Evolutionary conservation across 2,329 filamentous ascomycete species (phyloP), one percentile per base, ranked within the genome.

Genomic region (Diaporthe sp.): DNA sequence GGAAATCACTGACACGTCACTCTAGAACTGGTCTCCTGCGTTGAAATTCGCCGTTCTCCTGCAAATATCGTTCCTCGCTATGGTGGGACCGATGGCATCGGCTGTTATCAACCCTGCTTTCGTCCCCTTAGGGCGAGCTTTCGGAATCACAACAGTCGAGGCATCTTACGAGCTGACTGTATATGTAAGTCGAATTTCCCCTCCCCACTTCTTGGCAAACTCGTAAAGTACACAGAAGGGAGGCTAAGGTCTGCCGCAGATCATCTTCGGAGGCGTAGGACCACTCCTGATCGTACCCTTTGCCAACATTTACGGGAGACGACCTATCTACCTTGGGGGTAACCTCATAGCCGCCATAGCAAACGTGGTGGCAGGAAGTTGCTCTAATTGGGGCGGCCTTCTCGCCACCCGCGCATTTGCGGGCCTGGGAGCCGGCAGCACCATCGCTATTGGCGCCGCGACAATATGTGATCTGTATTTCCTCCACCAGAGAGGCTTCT

Each of bases 71-170:
- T 78, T 79, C n/a, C 78, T 83, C 1, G 79, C 82, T 2, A 78
- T 81, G 35, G 75, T 83, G 12, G 81, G 81, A 5, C 80, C 79
- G 4, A 77, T 82, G 74, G 76, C 76, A 30, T 73, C 77, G 10
- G 79, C 80, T 2, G 78, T 80, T 42, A 78, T 80, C 74, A 83
- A 82, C 74, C 80, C 82, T 9, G 82, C 81, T 5, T 82, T 82
- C 55, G 78, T 81, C 15, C 79, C 79, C 2, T 71, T 83, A 1
- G 78, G 77, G 25, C 77, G 78, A 45, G 77, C 80, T 19, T 82
- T 83, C 75, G n/a, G 78, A 38, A 81, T 81, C 64, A 80, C 79
- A 15, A 75, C 79, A 0, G 80, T 82, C 6, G 58, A 81, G 74
- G 81, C 80, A 10, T 81, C 81, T 5, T 83, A 83, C 52, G 76